Evolutionary conservation across 805 yeast genomes (phyloP), one percentile per base, ranked within the genome.

Genomic region (Lipomyces lipofer): DNA sequence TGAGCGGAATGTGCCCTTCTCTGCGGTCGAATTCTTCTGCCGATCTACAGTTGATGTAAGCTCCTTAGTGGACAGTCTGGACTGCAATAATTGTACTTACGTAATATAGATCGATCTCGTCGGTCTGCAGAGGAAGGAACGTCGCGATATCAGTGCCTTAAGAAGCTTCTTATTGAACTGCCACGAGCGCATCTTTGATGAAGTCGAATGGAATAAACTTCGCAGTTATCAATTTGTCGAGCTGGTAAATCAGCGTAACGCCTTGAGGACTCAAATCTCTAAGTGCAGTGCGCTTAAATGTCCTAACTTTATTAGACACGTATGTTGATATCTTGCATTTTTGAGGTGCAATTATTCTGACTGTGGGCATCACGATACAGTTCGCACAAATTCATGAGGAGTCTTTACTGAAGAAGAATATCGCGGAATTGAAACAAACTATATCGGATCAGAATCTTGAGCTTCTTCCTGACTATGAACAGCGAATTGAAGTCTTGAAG

Each of bases 401-500:
- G 56, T 74, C 75, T 51, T 54, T 66, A 27, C 66, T 86, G 21
- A 74, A 77, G 52, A 64, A 68, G 12, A 75, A 83, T 54, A 83
- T 91, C 21, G 78, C 73, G 9, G 69, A 76, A 0, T 68, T 88
- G 63, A 81, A 81, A 63, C 75, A 78, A 44, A 72, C 85, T 45
- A 79, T 90, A 60, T 85, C 95, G 0, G 95, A 88, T 55, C 96
- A 91, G 63, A 94, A 91, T 65, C 73, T 94, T 64, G 96, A 88
- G 61, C 74, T 94, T 43, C 75, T 94, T 33, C 98, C 99, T 0
- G 97, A 94, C 67, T 94, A 94, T 67, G 95, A 89, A 66, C 95
- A 88, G 69, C 80, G 99, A 63, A 73, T 94, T 36, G 78, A 78
- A 36, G 96, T 94, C 2, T 75, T 94, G 53, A 79, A 82, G 64